A percentile compares a stretch with the other conserved stretches of the same genome.
These are phyloP conservation scores for Talaromyces sp. DNA, from an alignment of 2,329 filamentous ascomycete species.

Conservation along the genomic window DNA sequence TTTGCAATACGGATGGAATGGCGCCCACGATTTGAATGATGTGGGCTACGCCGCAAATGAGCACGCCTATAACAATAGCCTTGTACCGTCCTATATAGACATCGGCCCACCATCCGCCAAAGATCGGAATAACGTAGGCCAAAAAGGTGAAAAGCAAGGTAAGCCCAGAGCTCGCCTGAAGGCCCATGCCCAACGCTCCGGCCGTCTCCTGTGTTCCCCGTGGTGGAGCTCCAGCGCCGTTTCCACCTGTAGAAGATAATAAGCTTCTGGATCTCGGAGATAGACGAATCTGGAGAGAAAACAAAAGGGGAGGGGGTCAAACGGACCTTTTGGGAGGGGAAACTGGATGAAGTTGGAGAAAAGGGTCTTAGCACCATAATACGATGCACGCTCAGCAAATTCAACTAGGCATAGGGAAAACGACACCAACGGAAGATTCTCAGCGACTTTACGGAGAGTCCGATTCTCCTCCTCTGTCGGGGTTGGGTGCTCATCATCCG, in stretches of 20 bases:
- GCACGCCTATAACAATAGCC: conserved; percentile 61
- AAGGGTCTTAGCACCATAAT: conserved; percentile 49
- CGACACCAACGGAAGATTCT: conserved; percentile 50
- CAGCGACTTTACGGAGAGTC: conserved; percentile 47
- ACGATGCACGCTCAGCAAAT: conserved; percentile 54
- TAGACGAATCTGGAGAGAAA: background rate
- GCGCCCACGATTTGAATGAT: conserved; percentile 51
- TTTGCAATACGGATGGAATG: conserved; percentile 34
- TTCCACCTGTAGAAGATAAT: conserved; percentile 23
- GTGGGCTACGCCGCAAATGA: conserved; percentile 52
- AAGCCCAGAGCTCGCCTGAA: conserved; percentile 50
- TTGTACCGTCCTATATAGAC: conserved; percentile 64
- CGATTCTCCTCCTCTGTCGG: conserved; percentile 45
- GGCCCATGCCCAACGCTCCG: conserved; percentile 55
- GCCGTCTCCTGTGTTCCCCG: conserved; percentile 39
- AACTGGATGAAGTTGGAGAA: conserved; percentile 61
- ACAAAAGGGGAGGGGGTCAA: background rate
- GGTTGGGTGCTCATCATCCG: conserved; percentile 20
- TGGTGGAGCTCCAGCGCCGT: conserved; percentile 30
- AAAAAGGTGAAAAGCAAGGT: conserved; percentile 59
- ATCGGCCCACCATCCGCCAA: conserved; percentile 62
- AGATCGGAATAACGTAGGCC: conserved; percentile 55
- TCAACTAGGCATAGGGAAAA: conserved; percentile 54
- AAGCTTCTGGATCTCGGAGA: conserved; percentile 16
- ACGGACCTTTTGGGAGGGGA: conserved; percentile 45